Conservation (phyloP, 495 filamentous ascomycete species). For the Annulohypoxylon maeteangense region DNA sequence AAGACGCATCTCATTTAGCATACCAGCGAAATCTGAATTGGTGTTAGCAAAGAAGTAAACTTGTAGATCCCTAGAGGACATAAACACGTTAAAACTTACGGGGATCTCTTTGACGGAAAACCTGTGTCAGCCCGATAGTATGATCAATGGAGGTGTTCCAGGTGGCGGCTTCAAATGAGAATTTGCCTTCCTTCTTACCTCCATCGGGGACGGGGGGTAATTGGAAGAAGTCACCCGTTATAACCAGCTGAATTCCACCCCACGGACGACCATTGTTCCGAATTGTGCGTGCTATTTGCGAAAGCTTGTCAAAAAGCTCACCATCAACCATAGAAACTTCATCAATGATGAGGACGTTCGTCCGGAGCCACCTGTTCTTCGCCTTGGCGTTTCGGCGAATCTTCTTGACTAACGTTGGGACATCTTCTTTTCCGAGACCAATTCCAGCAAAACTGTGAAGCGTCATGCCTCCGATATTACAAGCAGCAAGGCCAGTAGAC, state of each 20-base stretch:
- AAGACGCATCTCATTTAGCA: conserved; percentile 97
- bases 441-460: conserved; percentile 97
- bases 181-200: conserved; percentile 74
- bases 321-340: conserved; percentile 99
- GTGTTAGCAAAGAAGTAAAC: conserved; percentile 34
- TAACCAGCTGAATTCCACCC: conserved; percentile 94
- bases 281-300: conserved; percentile 80
- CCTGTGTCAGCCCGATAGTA: conserved; percentile 93
- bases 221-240: conserved; percentile 98
- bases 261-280: conserved; percentile 92
- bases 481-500: conserved; percentile 94
- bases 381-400: conserved; percentile 90
- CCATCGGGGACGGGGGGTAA: conserved; percentile 87
- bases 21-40: conserved; percentile 78
- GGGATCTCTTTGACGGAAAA: conserved; percentile 95
- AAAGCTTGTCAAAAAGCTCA: conserved; percentile 95
- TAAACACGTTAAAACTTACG: conserved; percentile 54
- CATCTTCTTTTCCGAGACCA: conserved; percentile 90
- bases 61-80: not conserved
- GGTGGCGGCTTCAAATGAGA: conserved; percentile 89
- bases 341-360: conserved; percentile 87
- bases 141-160: conserved; percentile 95
- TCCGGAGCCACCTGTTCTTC: conserved; percentile 85
- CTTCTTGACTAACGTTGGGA: conserved; percentile 86
- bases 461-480: conserved; percentile 95